Evolutionary conservation across 352 stramenopile genomes (phyloP).

Genomic region (Pythium oligandrum): DNA sequence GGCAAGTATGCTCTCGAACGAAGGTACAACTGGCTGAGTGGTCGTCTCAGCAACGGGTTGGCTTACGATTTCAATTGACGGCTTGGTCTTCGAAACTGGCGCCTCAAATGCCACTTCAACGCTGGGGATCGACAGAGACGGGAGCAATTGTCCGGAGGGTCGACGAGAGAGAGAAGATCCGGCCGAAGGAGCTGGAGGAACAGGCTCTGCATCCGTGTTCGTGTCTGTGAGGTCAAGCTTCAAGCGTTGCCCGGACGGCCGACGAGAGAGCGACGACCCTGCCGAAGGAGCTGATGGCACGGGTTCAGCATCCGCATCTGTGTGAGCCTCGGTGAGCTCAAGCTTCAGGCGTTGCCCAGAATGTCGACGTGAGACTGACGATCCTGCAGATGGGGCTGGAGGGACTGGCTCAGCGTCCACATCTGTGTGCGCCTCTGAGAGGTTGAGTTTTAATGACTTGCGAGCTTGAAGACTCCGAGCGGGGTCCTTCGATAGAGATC

Average conservation of each 20-base stretch:
- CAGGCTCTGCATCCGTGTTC: background rate
- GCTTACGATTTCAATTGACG: background rate
- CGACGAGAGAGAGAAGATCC: conserved; percentile 1
- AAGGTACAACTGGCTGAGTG: background rate
- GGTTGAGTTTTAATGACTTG: background rate
- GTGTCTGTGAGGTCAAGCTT: background rate
- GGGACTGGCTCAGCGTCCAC: background rate
- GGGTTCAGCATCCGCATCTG: background rate
- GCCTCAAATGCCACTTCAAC: conserved; percentile 10
- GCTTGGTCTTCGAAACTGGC: conserved; percentile 1
- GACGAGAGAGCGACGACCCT: no score
- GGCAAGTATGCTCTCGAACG: conserved; percentile 14
- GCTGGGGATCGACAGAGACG: conserved; percentile 18
- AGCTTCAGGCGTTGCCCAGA: background rate
- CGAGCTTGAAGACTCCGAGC: background rate
- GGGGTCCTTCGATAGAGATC: background rate
- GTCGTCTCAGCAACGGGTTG: background rate
- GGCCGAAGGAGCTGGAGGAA: no score
- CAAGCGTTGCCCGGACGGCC: background rate
- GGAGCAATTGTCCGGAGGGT: conserved; percentile 11
- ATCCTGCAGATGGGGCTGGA: background rate
- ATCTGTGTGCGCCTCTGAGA: background rate
- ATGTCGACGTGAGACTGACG: background rate
- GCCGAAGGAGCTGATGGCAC: no score
- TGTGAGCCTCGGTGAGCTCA: background rate